Evolutionary conservation across 139 green algal species (phyloP).

Genomic region (Eudorina sp.): DNA sequence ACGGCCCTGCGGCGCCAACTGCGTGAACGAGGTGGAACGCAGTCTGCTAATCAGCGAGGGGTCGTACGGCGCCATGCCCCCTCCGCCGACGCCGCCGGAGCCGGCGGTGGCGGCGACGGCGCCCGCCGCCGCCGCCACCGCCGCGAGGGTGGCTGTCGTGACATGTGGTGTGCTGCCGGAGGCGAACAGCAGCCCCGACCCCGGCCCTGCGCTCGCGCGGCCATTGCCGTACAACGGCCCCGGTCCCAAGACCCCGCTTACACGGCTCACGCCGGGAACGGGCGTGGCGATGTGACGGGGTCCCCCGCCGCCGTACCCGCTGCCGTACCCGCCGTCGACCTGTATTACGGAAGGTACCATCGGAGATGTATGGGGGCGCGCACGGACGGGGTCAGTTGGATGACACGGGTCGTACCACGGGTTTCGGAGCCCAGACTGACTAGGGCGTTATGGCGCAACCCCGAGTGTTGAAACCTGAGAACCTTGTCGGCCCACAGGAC

Average conservation of each 20-base stretch:
- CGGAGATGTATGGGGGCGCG: too few species aligned
- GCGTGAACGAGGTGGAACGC: neutral
- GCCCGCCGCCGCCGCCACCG: neutral
- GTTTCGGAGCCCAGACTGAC: too few species aligned
- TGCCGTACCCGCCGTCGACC: neutral
- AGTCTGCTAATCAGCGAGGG: neutral
- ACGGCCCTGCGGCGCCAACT: neutral
- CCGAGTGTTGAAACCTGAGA: too few species aligned
- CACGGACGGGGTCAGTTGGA: too few species aligned
- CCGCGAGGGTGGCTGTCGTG: neutral
- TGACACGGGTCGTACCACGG: too few species aligned
- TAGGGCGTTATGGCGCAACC: too few species aligned
- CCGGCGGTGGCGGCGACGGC: neutral
- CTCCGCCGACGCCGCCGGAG: neutral
- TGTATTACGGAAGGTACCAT: too few species aligned
- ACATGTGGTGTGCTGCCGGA: constrained; percentile 1
- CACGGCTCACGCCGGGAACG: neutral
- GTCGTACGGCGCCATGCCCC: neutral
- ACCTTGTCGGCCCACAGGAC: too few species aligned
- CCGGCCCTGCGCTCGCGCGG: neutral
- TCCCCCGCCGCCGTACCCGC: neutral
- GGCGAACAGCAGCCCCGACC: neutral
- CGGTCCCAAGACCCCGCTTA: neutral
- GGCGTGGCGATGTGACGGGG: neutral
- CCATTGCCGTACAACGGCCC: neutral